phyloP scores from a whole-genome alignment of 2,329 filamentous ascomycete genomes.

The Ceratocystis harringtonii region DNA sequence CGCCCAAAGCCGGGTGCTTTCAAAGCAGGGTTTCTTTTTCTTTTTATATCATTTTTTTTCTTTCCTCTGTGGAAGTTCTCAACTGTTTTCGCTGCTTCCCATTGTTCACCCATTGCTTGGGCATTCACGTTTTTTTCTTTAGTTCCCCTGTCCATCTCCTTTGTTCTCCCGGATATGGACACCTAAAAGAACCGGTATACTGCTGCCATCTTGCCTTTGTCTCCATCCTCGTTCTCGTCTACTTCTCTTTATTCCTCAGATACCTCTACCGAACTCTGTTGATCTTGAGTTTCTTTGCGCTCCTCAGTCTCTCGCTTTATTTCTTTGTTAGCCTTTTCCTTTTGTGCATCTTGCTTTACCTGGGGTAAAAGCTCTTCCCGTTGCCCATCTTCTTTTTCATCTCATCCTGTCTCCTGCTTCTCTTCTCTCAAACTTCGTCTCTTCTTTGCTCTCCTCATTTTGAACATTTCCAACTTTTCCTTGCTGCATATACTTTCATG shows the following conservation, averaged over 20 bases:
- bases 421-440: not conserved
- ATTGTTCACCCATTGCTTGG: too few species aligned
- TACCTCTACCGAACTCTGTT: not conserved
- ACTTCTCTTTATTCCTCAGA: not conserved
- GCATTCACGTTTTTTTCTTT: not conserved
- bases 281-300: not conserved
- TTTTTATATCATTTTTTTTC: not conserved
- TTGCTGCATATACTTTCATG: not conserved
- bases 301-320: not conserved
- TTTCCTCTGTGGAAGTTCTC: not conserved
- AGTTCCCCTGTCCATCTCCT: not conserved
- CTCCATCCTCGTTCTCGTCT: not conserved
- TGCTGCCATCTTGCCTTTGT: not conserved
- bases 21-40: not conserved
- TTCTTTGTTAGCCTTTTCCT: not conserved
- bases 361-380: not conserved
- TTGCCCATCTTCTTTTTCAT: not conserved
- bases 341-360: not conserved
- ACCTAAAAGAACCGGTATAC: not conserved
- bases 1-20: not conserved
- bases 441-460: not conserved
- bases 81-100: too few species aligned
- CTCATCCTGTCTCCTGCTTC: not conserved
- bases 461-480: not conserved
- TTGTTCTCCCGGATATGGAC: not conserved